phyloP scores from a whole-genome alignment of 345 rosid genomes.

The Citrus cavaleriei region DNA sequence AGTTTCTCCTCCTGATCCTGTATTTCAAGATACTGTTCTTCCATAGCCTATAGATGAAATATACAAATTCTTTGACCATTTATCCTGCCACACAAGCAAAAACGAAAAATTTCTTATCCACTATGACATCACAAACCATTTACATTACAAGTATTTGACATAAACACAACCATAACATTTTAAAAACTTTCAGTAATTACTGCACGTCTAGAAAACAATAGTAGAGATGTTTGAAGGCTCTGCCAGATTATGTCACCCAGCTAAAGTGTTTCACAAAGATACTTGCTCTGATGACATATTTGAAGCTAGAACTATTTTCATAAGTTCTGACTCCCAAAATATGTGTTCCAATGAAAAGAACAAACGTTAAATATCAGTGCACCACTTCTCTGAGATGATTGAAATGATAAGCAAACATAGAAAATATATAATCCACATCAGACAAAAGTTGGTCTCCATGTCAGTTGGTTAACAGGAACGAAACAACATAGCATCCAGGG shows the following conservation, averaged over 20 bases:
- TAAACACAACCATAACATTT: no score
- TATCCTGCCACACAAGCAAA: constrained; percentile 21
- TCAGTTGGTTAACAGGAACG: not conserved
- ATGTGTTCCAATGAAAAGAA: not conserved
- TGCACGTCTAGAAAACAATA: no score
- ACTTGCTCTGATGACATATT: not conserved
- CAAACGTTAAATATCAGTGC: not conserved
- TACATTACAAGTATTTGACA: no score
- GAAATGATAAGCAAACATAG: not conserved
- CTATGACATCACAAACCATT: no score
- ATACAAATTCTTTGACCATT: constrained; percentile 36
- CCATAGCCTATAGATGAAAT: constrained; percentile 35
- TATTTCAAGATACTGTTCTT: constrained; percentile 31
- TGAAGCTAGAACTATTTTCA: constrained; percentile 1
- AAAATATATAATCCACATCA: not conserved
- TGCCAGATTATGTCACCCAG: not conserved
- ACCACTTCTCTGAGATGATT: not conserved
- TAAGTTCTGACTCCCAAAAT: not conserved
- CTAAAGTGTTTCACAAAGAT: not conserved
- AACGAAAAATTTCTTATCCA: not conserved
- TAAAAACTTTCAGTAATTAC: no score
- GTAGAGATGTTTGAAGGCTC: not conserved
- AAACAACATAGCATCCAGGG: not conserved
- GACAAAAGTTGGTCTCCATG: not conserved
- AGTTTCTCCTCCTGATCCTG: not conserved